Percentiles rank a stretch among this genome's conserved stretches.
Conservation (phyloP, 306 rosid genomes). For the Cucumis sativus region Cucumber_9930_V3 NC_026660.2:11494001-11494500, state of each 20-base stretch:
- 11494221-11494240: not conserved
- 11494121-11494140: not conserved
- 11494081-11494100: not conserved
- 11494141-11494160: not conserved
- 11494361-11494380: not conserved
- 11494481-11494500: conserved; percentile 54
- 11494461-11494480: conserved; percentile 36
- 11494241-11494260: not conserved
- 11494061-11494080: conserved; percentile 74
- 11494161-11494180: not conserved
- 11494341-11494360: not conserved
- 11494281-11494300: not conserved
- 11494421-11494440: conserved; percentile 32
- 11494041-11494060: conserved; percentile 69
- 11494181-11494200: not conserved
- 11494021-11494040: conserved; percentile 59
- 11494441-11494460: conserved; percentile 44
- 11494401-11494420: conserved; percentile 33
- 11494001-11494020: conserved; percentile 52
- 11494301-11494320: not conserved
- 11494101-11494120: not conserved
- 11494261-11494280: not conserved
- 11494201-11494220: not conserved
- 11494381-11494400: conserved; percentile 2
- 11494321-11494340: not conserved